These are phyloP conservation scores for Penicillium sp. DNA, from an alignment of 2,329 filamentous ascomycete genomes.

Conservation along the genomic window DNA sequence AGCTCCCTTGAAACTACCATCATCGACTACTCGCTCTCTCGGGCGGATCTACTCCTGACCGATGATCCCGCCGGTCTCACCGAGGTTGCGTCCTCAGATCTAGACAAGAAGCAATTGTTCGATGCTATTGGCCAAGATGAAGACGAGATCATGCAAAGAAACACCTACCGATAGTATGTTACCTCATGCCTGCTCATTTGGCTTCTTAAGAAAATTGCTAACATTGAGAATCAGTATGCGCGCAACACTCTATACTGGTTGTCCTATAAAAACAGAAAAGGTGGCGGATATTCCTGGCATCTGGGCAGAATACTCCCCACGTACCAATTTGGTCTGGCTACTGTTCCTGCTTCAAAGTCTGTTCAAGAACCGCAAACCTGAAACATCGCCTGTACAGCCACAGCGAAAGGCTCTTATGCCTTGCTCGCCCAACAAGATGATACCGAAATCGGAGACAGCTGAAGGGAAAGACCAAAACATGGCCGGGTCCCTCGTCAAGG, in stretches of 20 bases:
- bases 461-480: slow-evolving; percentile 4
- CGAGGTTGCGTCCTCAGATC: slow-evolving; percentile 42
- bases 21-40: slow-evolving; percentile 67
- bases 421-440: slow-evolving; percentile 34
- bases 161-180: slow-evolving; percentile 46
- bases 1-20: slow-evolving; percentile 62
- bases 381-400: slow-evolving; percentile 11
- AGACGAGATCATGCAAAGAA: slow-evolving; percentile 41
- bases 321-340: slow-evolving; percentile 64
- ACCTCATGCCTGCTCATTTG: neutral
- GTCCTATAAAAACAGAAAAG: slow-evolving; percentile 44
- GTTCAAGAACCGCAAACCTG: slow-evolving; percentile 41
- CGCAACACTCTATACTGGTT: slow-evolving; percentile 44
- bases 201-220: neutral
- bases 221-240: slow-evolving; percentile 36
- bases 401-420: slow-evolving; percentile 34
- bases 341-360: slow-evolving; percentile 61
- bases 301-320: slow-evolving; percentile 59
- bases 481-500: neutral
- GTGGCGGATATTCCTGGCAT: slow-evolving; percentile 37
- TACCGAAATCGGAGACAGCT: slow-evolving; percentile 7
- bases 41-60: slow-evolving; percentile 50
- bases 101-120: slow-evolving; percentile 47
- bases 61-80: slow-evolving; percentile 26
- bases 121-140: slow-evolving; percentile 45